phyloP scores from a whole-genome alignment of 495 filamentous ascomycete species.

The Parachaetomium inaequale region DNA sequence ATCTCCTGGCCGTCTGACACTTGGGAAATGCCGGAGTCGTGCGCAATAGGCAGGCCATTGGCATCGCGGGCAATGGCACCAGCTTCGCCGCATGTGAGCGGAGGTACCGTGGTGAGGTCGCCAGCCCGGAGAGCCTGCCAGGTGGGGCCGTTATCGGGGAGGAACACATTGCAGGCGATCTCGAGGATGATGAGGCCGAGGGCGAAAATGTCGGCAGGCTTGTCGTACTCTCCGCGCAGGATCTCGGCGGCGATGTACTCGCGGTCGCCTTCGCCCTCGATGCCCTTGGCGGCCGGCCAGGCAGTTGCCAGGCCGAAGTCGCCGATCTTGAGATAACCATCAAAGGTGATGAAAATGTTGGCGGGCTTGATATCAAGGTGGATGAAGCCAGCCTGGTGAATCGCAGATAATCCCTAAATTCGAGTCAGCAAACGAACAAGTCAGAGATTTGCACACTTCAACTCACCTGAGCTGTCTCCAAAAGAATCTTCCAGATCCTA shows the following conservation, averaged over 20 bases:
- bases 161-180: constrained; percentile 82
- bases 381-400: constrained; percentile 83
- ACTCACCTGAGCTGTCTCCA: constrained; percentile 76
- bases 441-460: neutral
- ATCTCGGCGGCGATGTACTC: constrained; percentile 95
- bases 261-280: constrained; percentile 91
- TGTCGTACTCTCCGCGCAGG: constrained; percentile 75
- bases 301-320: constrained; percentile 91
- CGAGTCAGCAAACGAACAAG: constrained; percentile 33
- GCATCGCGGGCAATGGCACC: constrained; percentile 68
- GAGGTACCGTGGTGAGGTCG: constrained; percentile 81
- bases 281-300: constrained; percentile 68
- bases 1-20: constrained; percentile 31
- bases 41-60: constrained; percentile 58
- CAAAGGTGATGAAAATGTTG: constrained; percentile 86
- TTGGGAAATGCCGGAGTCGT: constrained; percentile 37
- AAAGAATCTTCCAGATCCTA: constrained; percentile 93
- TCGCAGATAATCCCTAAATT: constrained; percentile 73
- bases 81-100: constrained; percentile 72
- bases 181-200: constrained; percentile 92
- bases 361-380: constrained; percentile 95
- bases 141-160: constrained; percentile 84
- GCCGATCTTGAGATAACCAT: constrained; percentile 88
- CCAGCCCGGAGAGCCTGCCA: constrained; percentile 86
- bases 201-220: constrained; percentile 88